Percentiles rank a stretch among this genome's conserved stretches.
These are phyloP conservation scores for Craterostigma plantagineum DNA, from an alignment of 257 asterid species.

Conservation along the genomic window DNA sequence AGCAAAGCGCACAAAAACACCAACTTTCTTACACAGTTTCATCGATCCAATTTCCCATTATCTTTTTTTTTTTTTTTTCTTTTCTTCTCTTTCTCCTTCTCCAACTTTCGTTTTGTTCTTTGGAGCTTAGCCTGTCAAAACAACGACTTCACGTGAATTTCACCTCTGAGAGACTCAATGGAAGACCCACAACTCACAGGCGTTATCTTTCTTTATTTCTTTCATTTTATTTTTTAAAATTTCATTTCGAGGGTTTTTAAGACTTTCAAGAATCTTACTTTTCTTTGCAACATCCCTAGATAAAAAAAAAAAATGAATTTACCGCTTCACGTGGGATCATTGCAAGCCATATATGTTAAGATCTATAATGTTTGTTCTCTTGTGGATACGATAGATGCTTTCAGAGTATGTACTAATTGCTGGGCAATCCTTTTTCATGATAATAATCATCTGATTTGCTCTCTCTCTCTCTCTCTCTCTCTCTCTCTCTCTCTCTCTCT, in stretches of 20 bases:
- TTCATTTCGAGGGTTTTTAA: no score
- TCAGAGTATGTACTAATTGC: conserved; percentile 14
- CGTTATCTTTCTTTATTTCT: neutral
- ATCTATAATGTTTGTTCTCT: conserved; percentile 33
- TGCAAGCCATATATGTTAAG: conserved; percentile 8
- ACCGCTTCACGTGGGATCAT: conserved; percentile 33
- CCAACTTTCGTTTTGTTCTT: conserved; percentile 20
- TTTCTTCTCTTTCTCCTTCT: conserved; percentile 2
- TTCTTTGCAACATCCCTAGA: neutral
- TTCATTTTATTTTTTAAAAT: conserved; percentile 6
- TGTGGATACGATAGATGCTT: conserved; percentile 21
- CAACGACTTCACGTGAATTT: conserved; percentile 50
- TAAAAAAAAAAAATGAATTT: conserved; percentile 3
- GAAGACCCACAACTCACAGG: conserved; percentile 1
- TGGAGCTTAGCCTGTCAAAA: conserved; percentile 31
- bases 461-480: no score
- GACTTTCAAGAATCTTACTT: conserved; percentile 4
- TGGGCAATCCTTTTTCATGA: conserved; percentile 13
- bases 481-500: conserved; percentile 14
- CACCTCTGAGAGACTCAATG: conserved; percentile 28
- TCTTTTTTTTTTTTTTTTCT: neutral
- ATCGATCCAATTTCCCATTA: no score
- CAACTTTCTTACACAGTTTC: no score
- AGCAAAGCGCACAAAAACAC: no score
- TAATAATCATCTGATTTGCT: conserved; percentile 7